These are phyloP conservation scores for Rhizopogon roseolus DNA, from an alignment of 768 basidiomycete species.

Conservation along the genomic window DNA sequence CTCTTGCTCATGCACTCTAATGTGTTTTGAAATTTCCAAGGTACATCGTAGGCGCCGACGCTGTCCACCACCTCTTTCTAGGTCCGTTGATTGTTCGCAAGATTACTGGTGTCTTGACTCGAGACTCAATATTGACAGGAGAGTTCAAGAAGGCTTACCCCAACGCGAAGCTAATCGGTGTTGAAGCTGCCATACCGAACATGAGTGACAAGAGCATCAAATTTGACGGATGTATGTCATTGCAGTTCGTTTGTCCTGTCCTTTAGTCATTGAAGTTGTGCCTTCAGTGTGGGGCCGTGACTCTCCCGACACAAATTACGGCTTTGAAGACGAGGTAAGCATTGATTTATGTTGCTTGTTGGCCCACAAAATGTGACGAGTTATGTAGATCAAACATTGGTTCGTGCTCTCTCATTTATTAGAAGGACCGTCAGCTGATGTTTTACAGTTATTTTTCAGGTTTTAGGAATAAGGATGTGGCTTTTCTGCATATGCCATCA, in stretches of 20 bases:
- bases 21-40: constrained; percentile 21
- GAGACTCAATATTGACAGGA: constrained; percentile 24
- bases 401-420: constrained; percentile 13
- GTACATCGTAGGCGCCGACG: constrained; percentile 55
- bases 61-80: constrained; percentile 56
- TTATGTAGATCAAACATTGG: constrained; percentile 47
- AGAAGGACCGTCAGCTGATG: not conserved
- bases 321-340: constrained; percentile 68
- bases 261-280: not conserved
- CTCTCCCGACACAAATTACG: constrained; percentile 59
- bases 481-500: constrained; percentile 70
- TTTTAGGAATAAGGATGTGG: constrained; percentile 74
- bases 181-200: constrained; percentile 48
- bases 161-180: constrained; percentile 65
- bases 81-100: constrained; percentile 27
- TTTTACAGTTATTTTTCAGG: constrained; percentile 60
- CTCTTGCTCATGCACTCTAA: not conserved
- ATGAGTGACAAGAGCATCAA: constrained; percentile 46
- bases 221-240: constrained; percentile 59
- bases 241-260: not conserved
- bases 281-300: constrained; percentile 56
- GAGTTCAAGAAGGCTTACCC: constrained; percentile 72
- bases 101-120: constrained; percentile 14
- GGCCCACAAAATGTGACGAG: not conserved
- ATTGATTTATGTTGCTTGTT: not conserved